Evolutionary conservation across 2,329 filamentous ascomycete species (phyloP).

Genomic region (Purpureocillium lavendulum): DNA sequence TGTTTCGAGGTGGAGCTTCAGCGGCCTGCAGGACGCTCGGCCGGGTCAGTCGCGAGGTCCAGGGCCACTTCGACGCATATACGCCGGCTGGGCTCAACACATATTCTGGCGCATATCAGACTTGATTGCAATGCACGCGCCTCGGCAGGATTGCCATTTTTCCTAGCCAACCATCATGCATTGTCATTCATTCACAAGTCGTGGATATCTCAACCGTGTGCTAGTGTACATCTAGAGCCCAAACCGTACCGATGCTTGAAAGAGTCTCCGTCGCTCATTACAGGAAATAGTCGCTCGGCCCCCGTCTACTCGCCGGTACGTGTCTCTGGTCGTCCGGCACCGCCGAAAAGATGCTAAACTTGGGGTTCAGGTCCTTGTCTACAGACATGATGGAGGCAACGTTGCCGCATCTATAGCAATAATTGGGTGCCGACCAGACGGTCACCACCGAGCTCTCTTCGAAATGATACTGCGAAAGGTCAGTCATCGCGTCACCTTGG

Average conservation of each 20-base stretch:
- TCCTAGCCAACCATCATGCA: slow-evolving; percentile 6
- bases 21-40: no score
- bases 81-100: no score
- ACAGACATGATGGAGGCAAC: slow-evolving; percentile 95
- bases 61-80: no score
- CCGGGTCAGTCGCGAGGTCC: no score
- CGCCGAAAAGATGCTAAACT: slow-evolving; percentile 86
- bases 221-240: slow-evolving; percentile 30
- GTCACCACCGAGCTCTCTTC: slow-evolving; percentile 91
- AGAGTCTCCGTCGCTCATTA: slow-evolving; percentile 25
- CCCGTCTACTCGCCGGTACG: slow-evolving; percentile 62
- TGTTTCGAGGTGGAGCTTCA: no score
- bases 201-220: slow-evolving; percentile 33
- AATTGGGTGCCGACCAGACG: slow-evolving; percentile 96
- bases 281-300: slow-evolving; percentile 64
- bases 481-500: slow-evolving; percentile 12
- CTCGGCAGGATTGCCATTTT: no score
- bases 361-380: slow-evolving; percentile 73
- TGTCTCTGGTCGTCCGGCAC: slow-evolving; percentile 81
- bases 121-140: no score
- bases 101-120: no score
- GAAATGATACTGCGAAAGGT: slow-evolving; percentile 68
- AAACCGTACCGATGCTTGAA: slow-evolving; percentile 9
- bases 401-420: slow-evolving; percentile 92
- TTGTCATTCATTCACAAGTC: slow-evolving; percentile 21